phyloP scores from a whole-genome alignment of 345 rosid species.

The Lumnitzera littorea region DNA sequence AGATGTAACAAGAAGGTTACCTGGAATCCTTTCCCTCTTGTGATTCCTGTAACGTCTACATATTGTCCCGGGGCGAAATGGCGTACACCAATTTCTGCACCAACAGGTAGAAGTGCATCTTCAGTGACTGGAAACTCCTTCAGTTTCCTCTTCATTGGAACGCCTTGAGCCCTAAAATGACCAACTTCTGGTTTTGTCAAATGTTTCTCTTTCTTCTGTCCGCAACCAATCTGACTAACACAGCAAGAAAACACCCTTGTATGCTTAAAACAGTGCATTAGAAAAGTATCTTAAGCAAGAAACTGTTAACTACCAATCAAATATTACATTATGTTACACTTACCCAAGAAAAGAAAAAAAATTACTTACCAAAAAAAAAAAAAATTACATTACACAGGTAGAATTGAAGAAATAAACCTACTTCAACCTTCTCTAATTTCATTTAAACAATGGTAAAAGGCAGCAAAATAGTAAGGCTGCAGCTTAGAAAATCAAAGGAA shows the following conservation, averaged over 20 bases:
- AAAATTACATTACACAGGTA: too few species aligned
- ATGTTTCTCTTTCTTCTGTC: conserved; percentile 92
- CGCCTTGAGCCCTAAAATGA: conserved; percentile 95
- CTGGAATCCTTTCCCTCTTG: conserved; percentile 95
- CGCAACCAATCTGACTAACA: conserved; percentile 81
- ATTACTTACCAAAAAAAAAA: too few species aligned
- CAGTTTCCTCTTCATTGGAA: conserved; percentile 86
- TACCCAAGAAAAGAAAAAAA: too few species aligned
- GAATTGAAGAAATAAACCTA: too few species aligned
- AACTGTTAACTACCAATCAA: too few species aligned
- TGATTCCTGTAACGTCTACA: conserved; percentile 81
- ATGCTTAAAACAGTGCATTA: not conserved
- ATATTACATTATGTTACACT: too few species aligned
- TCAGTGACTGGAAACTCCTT: conserved; percentile 90
- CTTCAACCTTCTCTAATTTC: too few species aligned
- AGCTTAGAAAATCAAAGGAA: too few species aligned
- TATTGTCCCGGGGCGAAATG: conserved; percentile 93
- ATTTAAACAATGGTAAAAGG: too few species aligned
- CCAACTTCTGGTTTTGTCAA: conserved; percentile 90
- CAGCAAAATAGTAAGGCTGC: too few species aligned
- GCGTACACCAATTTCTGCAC: conserved; percentile 62
- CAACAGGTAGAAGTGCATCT: conserved; percentile 84
- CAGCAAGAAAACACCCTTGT: conserved; percentile 17
- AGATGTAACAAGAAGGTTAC: conserved; percentile 18
- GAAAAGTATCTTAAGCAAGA: too few species aligned